Percentiles rank a stretch among this genome's conserved stretches.
phyloP scores from a whole-genome alignment of 352 stramenopile species.

The Pythium dissotocum region DNA sequence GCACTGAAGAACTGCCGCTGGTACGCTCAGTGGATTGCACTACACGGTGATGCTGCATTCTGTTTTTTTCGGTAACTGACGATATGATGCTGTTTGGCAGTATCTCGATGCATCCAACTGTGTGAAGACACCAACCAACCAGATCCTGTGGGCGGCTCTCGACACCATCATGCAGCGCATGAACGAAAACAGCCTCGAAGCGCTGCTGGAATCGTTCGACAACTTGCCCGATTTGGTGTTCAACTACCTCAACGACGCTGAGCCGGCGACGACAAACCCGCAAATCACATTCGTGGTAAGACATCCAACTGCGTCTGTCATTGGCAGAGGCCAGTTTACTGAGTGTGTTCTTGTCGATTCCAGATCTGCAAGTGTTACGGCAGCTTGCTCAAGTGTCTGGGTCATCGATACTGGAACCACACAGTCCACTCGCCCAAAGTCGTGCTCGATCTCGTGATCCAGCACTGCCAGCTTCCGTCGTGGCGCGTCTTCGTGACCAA shows the following conservation, averaged over 20 bases:
- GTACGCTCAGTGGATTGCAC: constrained; percentile 17
- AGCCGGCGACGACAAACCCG: constrained; percentile 61
- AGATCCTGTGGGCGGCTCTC: constrained; percentile 78
- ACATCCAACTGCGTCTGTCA: background rate
- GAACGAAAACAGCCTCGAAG: constrained; percentile 75
- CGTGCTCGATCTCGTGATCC: constrained; percentile 69
- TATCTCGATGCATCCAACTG: constrained; percentile 75
- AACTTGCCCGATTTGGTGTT: constrained; percentile 87
- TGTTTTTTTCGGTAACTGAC: background rate
- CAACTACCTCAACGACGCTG: constrained; percentile 79
- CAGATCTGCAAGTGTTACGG: constrained; percentile 84
- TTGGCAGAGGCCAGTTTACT: background rate
- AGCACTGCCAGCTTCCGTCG: constrained; percentile 57
- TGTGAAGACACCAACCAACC: constrained; percentile 77
- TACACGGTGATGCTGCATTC: no score
- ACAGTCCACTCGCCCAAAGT: constrained; percentile 64
- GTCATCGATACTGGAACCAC: constrained; percentile 84
- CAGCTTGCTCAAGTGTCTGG: constrained; percentile 70
- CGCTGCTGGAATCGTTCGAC: constrained; percentile 83
- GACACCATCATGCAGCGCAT: constrained; percentile 88
- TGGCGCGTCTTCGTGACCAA: constrained; percentile 84
- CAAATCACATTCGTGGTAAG: constrained; percentile 80
- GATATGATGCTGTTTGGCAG: constrained; percentile 29
- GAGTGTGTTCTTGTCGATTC: background rate
- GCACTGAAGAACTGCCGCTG: constrained; percentile 68